A percentile compares a stretch with the other conserved stretches of the same genome.
Evolutionary conservation across 306 rosid species (phyloP).

Genomic region (Adenanthera pavonina): DNA sequence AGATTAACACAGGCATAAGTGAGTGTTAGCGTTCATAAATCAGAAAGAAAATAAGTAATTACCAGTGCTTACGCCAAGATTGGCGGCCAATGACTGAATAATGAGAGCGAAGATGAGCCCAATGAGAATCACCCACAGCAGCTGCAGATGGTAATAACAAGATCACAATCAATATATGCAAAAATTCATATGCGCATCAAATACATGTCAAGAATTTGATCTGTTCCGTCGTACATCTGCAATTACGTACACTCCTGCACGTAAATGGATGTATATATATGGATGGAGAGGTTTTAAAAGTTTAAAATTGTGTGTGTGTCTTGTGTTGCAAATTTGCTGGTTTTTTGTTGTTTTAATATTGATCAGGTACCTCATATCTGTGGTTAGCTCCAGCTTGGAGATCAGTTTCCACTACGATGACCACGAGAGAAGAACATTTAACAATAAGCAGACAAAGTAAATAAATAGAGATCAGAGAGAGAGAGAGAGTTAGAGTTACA

Average conservation of each 20-base stretch:
- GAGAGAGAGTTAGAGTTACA: conserved; percentile 38
- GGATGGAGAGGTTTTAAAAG: too few species aligned
- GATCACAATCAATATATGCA: not conserved
- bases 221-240: not conserved
- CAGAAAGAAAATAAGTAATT: not conserved
- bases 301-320: not conserved
- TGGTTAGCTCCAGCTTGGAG: conserved; percentile 92
- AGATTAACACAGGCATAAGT: not conserved
- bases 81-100: conserved; percentile 88
- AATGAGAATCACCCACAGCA: conserved; percentile 81
- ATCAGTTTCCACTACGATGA: conserved; percentile 85
- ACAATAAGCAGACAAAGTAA: not conserved
- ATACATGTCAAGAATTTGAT: not conserved
- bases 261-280: too few species aligned
- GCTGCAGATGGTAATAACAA: conserved; percentile 46
- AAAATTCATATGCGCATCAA: too few species aligned
- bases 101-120: conserved; percentile 86
- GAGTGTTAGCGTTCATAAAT: not conserved
- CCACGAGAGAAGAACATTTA: not conserved
- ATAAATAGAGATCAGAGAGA: not conserved
- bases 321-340: not conserved
- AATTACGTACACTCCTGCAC: not conserved
- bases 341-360: not conserved
- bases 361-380: conserved; percentile 67
- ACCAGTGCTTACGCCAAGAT: conserved; percentile 91